Evolutionary conservation across 176 grass and related monocot genomes (phyloP).

Genomic region (Oryza meyeriana): DNA sequence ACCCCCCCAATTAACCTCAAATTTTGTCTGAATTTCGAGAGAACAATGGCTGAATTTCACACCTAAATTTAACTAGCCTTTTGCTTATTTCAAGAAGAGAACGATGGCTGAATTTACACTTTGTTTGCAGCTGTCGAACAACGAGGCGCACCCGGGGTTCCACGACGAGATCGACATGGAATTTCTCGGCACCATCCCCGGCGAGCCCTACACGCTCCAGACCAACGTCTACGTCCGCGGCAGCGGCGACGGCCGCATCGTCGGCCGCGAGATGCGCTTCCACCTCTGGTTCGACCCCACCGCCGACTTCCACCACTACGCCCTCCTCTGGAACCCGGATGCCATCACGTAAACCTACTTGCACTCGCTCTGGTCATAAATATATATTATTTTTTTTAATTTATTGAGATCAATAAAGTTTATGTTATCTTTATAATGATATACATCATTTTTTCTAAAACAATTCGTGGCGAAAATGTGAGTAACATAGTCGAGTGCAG

Average conservation of each 20-base stretch:
- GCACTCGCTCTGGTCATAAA: too few relatives aligned
- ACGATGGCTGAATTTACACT: background rate
- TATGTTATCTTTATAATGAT: too few relatives aligned
- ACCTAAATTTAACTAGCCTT: too few relatives aligned
- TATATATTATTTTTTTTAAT: too few relatives aligned
- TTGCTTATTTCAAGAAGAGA: too few relatives aligned
- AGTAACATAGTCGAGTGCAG: background rate
- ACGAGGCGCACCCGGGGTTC: conserved; percentile 60
- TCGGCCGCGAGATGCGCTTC: conserved; percentile 66
- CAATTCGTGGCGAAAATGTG: too few relatives aligned
- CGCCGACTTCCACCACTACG: conserved; percentile 52
- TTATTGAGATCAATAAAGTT: too few relatives aligned
- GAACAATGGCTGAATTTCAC: background rate
- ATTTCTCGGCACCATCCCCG: conserved; percentile 60
- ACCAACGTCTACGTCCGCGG: conserved; percentile 74
- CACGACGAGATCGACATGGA: conserved; percentile 88
- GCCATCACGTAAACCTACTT: conserved; percentile 32
- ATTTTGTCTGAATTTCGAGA: background rate
- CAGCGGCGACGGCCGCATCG: conserved; percentile 65
- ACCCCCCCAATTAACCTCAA: background rate
- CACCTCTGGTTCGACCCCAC: conserved; percentile 80
- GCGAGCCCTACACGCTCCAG: conserved; percentile 72
- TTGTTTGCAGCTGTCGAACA: conserved; percentile 61
- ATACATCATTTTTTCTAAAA: too few relatives aligned
- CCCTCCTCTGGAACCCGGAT: conserved; percentile 67